Conservation (phyloP, 2,329 filamentous ascomycete genomes). For the Calonectria hongkongensis region DNA sequence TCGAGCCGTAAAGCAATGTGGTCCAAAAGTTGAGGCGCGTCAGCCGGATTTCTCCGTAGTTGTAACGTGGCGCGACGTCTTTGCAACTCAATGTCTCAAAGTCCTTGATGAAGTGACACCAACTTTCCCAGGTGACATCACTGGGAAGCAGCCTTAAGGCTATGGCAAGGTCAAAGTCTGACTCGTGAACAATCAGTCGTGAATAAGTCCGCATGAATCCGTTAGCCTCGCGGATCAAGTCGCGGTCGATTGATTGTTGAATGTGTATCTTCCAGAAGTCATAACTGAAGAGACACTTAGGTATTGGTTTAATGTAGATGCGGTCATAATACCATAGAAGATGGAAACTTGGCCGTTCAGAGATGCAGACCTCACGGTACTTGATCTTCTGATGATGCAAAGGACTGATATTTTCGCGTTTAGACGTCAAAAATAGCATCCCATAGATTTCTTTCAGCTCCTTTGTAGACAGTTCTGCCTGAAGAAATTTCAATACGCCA, state of each 20-base stretch:
- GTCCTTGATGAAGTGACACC: conserved; percentile 56
- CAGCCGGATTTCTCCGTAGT: conserved; percentile 62
- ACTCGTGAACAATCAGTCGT: conserved; percentile 58
- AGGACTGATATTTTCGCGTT: conserved; percentile 53
- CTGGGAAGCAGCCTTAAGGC: conserved; percentile 54
- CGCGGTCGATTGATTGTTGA: conserved; percentile 26
- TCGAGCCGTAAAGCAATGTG: conserved; percentile 26
- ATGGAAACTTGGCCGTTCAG: conserved; percentile 62
- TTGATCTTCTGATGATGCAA: conserved; percentile 58
- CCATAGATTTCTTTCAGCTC: conserved; percentile 25
- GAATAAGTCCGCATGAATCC: conserved; percentile 61
- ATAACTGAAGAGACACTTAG: conserved; percentile 59
- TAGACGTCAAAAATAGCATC: conserved; percentile 37
- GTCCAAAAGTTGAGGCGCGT: conserved; percentile 56
- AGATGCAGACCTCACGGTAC: conserved; percentile 60
- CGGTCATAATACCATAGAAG: conserved; percentile 62
- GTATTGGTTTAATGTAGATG: conserved; percentile 65
- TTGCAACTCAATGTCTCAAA: conserved; percentile 53
- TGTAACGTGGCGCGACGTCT: conserved; percentile 55
- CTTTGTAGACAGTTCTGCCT: conserved; percentile 29
- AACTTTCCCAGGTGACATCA: conserved; percentile 51
- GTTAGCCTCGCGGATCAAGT: conserved; percentile 50
- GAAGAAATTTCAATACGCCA: conserved; percentile 29
- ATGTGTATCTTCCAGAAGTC: conserved; percentile 58
- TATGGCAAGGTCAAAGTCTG: conserved; percentile 58